Conservation (phyloP, 768 basidiomycete species). For the Leucosporidium yakuticum region DNA sequence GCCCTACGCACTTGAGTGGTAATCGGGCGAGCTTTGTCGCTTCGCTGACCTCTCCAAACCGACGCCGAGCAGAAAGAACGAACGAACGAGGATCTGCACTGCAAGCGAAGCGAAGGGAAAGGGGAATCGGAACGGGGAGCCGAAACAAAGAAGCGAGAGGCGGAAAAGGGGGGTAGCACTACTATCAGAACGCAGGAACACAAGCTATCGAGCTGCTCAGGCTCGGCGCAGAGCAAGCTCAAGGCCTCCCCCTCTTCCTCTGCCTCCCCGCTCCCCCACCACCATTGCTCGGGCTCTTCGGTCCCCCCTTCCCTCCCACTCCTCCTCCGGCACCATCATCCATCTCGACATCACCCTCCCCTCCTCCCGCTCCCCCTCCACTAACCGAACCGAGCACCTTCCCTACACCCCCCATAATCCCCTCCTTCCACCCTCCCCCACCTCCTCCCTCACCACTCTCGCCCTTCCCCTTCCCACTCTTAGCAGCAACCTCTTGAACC, state of each 20-base stretch:
- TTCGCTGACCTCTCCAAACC: no score
- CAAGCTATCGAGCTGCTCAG: not conserved
- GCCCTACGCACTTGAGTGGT: no score
- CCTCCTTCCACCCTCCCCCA: not conserved
- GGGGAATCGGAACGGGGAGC: no score
- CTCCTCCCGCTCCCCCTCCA: constrained; percentile 2
- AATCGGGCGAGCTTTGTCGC: no score
- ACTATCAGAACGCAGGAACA: not conserved
- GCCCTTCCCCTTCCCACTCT: not conserved
- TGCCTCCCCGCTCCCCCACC: not conserved
- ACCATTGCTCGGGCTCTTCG: not conserved
- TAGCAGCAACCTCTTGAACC: constrained; percentile 4
- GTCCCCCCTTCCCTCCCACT: not conserved
- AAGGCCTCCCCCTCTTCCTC: not conserved
- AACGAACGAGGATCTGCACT: no score
- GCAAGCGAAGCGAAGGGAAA: not conserved
- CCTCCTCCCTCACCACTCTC: not conserved
- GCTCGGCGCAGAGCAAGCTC: not conserved
- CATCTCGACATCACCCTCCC: not conserved
- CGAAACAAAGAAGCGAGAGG: not conserved
- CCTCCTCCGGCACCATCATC: not conserved
- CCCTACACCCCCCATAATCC: not conserved
- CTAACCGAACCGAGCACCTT: constrained; percentile 13
- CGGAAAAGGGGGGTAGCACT: not conserved
- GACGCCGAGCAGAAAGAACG: no score